Evolutionary conservation across 495 filamentous ascomycete genomes (phyloP).

Genomic region (Penicillium coprophilum): DNA sequence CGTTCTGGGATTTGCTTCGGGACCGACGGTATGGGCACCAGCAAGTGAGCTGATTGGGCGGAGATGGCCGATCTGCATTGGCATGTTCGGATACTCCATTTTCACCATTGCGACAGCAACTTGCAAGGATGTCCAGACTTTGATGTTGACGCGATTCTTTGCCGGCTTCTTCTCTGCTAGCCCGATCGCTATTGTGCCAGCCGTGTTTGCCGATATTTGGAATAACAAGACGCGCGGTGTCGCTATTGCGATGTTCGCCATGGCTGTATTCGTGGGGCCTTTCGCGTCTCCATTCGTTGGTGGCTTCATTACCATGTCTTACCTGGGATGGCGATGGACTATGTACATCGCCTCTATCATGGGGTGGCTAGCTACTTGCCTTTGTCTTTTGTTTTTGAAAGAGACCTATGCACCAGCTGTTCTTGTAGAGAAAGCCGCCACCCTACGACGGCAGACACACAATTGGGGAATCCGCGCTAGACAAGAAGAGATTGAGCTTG

Average conservation of each 20-base stretch:
- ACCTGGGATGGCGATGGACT: constrained; percentile 51
- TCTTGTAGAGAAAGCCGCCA: constrained; percentile 39
- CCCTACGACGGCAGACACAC: constrained; percentile 42
- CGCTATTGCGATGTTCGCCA: constrained; percentile 52
- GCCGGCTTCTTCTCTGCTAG: constrained; percentile 45
- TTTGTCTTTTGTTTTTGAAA: constrained; percentile 34
- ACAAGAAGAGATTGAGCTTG: constrained; percentile 49
- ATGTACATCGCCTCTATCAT: constrained; percentile 46
- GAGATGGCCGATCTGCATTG: constrained; percentile 52
- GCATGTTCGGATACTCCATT: constrained; percentile 51
- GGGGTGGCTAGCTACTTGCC: constrained; percentile 31
- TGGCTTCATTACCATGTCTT: constrained; percentile 45
- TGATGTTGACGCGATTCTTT: constrained; percentile 54
- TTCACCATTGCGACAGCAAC: constrained; percentile 57
- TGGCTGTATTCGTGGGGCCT: constrained; percentile 51
- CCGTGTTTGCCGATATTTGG: constrained; percentile 51
- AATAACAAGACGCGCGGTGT: constrained; percentile 47
- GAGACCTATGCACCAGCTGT: constrained; percentile 45
- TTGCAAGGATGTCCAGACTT: constrained; percentile 57
- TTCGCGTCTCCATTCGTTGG: constrained; percentile 48
- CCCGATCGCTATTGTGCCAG: constrained; percentile 46
- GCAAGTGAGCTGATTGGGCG: constrained; percentile 74
- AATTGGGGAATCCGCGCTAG: constrained; percentile 53
- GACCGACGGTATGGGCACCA: constrained; percentile 61
- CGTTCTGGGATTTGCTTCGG: constrained; percentile 53